phyloP scores from a whole-genome alignment of 805 yeast species.

The Grigorovia transvaalensis region DNA sequence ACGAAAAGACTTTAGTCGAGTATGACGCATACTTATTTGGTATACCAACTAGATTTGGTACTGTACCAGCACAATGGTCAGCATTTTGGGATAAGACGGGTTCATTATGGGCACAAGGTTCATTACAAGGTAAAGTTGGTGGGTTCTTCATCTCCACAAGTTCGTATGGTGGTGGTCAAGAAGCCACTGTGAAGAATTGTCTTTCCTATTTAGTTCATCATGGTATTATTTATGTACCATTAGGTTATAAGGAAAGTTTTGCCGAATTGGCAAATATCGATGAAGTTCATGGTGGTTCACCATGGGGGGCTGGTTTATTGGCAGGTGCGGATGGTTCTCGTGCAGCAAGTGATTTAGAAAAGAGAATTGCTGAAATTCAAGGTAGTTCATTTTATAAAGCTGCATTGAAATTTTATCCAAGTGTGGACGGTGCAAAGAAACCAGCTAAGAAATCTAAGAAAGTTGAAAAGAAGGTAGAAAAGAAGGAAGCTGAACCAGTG shows the following conservation, averaged over 20 bases:
- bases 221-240: constrained; percentile 68
- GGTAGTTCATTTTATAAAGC: constrained; percentile 55
- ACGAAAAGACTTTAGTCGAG: constrained; percentile 41
- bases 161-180: constrained; percentile 72
- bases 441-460: constrained; percentile 5
- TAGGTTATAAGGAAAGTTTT: constrained; percentile 59
- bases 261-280: constrained; percentile 45
- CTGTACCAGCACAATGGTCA: constrained; percentile 66
- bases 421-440: neutral
- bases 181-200: constrained; percentile 53
- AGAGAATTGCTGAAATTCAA: constrained; percentile 54
- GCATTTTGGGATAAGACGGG: constrained; percentile 75
- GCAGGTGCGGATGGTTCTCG: constrained; percentile 75
- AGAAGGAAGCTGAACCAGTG: constrained; percentile 8
- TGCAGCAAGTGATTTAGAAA: constrained; percentile 53
- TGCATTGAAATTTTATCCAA: constrained; percentile 14
- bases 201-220: constrained; percentile 61
- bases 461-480: constrained; percentile 11
- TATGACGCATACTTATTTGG: constrained; percentile 76
- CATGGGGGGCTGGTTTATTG: constrained; percentile 83
- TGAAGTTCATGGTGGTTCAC: constrained; percentile 73
- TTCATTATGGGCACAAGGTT: constrained; percentile 67
- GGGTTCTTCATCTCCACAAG: constrained; percentile 67
- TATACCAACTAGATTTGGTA: constrained; percentile 73
- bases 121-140: constrained; percentile 63